These are phyloP conservation scores for Delonix regia DNA, from an alignment of 306 rosid genomes.

Conservation along the genomic window DNA sequence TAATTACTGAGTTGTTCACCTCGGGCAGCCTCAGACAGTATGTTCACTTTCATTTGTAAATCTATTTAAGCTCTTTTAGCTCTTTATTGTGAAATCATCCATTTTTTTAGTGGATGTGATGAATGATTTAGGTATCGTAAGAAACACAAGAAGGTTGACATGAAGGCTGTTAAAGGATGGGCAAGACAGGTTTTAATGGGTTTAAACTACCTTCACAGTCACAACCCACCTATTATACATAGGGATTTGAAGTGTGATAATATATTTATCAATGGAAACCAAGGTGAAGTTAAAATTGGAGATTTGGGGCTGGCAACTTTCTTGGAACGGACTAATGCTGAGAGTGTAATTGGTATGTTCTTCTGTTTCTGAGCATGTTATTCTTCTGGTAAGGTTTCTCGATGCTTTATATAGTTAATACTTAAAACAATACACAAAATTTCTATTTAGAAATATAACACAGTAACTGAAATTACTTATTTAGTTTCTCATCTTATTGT, in stretches of 20 bases:
- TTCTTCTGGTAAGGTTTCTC: not conserved
- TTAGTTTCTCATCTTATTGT: not conserved
- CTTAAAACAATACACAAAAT: not conserved
- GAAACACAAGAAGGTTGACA: conserved; percentile 54
- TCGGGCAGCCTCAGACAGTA: conserved; percentile 89
- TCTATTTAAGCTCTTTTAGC: conserved; percentile 7
- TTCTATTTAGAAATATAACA: not conserved
- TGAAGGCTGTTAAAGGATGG: conserved; percentile 57
- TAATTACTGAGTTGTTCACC: conserved; percentile 87
- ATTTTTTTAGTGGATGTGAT: conserved; percentile 40
- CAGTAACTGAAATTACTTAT: not conserved
- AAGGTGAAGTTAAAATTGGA: conserved; percentile 59
- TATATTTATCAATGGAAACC: conserved; percentile 61
- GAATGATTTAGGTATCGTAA: conserved; percentile 49
- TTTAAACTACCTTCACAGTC: conserved; percentile 53
- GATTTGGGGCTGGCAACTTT: conserved; percentile 56
- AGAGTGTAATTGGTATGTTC: conserved; percentile 52
- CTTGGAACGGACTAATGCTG: conserved; percentile 49
- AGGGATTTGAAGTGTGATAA: conserved; percentile 60
- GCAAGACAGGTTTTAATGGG: conserved; percentile 53
- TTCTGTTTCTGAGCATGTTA: conserved; percentile 1
- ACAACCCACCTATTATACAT: conserved; percentile 54
- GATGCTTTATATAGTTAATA: conserved; percentile 9
- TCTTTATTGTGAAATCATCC: conserved; percentile 34
- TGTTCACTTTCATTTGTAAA: conserved; percentile 38